Conservation (phyloP, 2,329 filamentous ascomycete genomes). For the Sclerotinia borealis region DNA sequence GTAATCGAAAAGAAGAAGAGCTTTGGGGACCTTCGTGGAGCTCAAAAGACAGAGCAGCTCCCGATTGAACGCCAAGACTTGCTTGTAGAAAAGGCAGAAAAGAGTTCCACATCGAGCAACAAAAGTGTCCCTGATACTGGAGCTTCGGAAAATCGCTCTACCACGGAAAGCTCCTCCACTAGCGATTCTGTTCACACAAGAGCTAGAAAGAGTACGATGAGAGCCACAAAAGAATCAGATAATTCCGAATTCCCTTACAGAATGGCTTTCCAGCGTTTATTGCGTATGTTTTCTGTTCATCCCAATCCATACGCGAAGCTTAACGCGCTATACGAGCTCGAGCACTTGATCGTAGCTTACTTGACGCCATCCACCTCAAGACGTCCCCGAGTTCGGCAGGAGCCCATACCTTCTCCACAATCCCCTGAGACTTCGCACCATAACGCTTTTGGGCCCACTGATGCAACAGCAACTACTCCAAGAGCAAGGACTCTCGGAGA, state of each 20-base stretch:
- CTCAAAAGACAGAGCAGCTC: slow-evolving; percentile 36
- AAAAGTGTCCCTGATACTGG: slow-evolving; percentile 22
- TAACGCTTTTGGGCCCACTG: slow-evolving; percentile 28
- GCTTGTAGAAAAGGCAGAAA: slow-evolving; percentile 23
- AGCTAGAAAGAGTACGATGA: slow-evolving; percentile 19
- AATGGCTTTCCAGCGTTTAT: slow-evolving; percentile 69
- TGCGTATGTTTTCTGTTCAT: slow-evolving; percentile 83
- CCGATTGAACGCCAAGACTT: slow-evolving; percentile 22
- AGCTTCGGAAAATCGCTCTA: slow-evolving; percentile 22
- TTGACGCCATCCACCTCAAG: slow-evolving; percentile 48
- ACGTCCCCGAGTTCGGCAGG: slow-evolving; percentile 27
- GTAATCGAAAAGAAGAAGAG: slow-evolving; percentile 61
- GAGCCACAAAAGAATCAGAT: slow-evolving; percentile 25
- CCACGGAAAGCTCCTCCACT: slow-evolving; percentile 27
- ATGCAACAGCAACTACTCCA: slow-evolving; percentile 23
- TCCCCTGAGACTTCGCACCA: slow-evolving; percentile 48
- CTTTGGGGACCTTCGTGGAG: slow-evolving; percentile 56
- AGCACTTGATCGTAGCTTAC: slow-evolving; percentile 73
- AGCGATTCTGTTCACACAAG: slow-evolving; percentile 20
- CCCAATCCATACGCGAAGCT: slow-evolving; percentile 85
- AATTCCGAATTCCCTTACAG: slow-evolving; percentile 67
- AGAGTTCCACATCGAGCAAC: slow-evolving; percentile 18
- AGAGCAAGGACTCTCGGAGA: slow-evolving; percentile 53
- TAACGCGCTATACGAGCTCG: slow-evolving; percentile 73
- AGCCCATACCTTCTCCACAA: slow-evolving; percentile 36